A percentile compares a stretch with the other conserved stretches of the same genome.
Conservation (phyloP, 2,329 filamentous ascomycete species). For the Clonostachys sp. region DNA sequence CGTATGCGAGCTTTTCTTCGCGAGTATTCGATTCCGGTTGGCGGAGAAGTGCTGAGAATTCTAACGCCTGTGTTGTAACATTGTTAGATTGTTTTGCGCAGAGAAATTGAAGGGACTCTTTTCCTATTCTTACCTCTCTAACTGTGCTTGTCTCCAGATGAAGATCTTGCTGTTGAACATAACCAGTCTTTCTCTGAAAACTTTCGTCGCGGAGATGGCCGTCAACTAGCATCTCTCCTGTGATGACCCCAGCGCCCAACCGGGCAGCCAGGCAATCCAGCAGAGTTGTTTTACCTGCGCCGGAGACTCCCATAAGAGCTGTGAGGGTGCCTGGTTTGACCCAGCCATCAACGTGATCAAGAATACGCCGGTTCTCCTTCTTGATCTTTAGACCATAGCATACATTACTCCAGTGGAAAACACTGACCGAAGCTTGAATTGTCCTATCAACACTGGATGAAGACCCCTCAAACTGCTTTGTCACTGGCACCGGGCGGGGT, state of each 20-base stretch:
- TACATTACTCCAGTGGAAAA: constrained; percentile 79
- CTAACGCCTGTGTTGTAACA: constrained; percentile 56
- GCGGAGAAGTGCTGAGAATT: constrained; percentile 80
- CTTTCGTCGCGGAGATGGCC: constrained; percentile 4
- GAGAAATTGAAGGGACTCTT: constrained; percentile 67
- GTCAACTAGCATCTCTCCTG: constrained; percentile 8
- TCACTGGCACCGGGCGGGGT: constrained; percentile 4
- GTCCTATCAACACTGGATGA: constrained; percentile 31
- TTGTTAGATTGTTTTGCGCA: constrained; percentile 46
- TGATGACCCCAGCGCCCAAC: constrained; percentile 6
- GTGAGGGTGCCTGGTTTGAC: constrained; percentile 85
- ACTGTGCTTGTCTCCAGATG: constrained; percentile 7
- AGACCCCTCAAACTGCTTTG: constrained; percentile 13
- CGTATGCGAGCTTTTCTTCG: constrained; percentile 79
- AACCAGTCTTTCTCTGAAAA: constrained; percentile 8
- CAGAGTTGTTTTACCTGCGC: constrained; percentile 7
- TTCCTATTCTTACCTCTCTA: constrained; percentile 31
- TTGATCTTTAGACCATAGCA: constrained; percentile 73
- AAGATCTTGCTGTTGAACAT: constrained; percentile 8
- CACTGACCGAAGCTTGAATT: constrained; percentile 29
- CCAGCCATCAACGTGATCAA: constrained; percentile 83
- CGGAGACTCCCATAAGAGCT: constrained; percentile 65
- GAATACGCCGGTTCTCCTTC: constrained; percentile 62
- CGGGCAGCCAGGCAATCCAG: constrained; percentile 6
- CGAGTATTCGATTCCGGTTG: constrained; percentile 72